Conservation (phyloP, 139 green algal species). For the Chlamydomonas urium region DNA sequence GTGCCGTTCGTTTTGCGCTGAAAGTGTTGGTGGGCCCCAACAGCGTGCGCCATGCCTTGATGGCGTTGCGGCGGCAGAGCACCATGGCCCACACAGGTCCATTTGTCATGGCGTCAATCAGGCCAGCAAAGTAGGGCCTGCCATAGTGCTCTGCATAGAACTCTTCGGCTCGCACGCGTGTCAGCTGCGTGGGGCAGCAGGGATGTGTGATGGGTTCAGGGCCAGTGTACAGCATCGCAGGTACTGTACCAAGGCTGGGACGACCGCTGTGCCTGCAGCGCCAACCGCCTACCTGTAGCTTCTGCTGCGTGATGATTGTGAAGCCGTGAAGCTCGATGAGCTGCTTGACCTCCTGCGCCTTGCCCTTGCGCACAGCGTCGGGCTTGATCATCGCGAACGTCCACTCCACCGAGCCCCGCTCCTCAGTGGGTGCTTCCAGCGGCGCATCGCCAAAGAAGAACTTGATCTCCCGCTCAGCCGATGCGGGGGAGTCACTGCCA, state of each 20-base stretch:
- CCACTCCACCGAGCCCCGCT: conserved; percentile 25
- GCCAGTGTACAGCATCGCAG: too few species aligned
- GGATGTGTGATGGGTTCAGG: too few species aligned
- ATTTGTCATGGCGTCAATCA: conserved; percentile 75
- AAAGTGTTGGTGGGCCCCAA: conserved; percentile 75
- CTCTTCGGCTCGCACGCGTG: conserved; percentile 47
- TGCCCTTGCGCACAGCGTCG: conserved; percentile 50
- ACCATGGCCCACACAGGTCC: conserved; percentile 66
- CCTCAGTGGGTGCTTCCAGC: not conserved
- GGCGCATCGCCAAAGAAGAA: conserved; percentile 64
- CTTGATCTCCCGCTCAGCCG: conserved; percentile 66
- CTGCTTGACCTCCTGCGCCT: conserved; percentile 66
- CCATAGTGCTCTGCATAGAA: conserved; percentile 80
- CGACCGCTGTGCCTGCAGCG: too few species aligned
- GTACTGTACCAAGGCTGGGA: too few species aligned
- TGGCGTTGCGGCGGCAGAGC: conserved; percentile 56
- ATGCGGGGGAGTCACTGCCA: conserved; percentile 65
- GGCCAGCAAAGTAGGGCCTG: conserved; percentile 65
- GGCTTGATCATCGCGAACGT: conserved; percentile 75
- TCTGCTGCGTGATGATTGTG: conserved; percentile 55
- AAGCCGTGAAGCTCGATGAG: conserved; percentile 67
- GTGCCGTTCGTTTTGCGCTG: conserved; percentile 49
- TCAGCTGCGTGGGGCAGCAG: conserved; percentile 64
- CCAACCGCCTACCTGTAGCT: conserved; percentile 63
- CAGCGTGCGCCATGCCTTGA: conserved; percentile 61